Evolutionary conservation across 331 rosid genomes (phyloP).

Genomic region (Acacia pycnantha): DNA sequence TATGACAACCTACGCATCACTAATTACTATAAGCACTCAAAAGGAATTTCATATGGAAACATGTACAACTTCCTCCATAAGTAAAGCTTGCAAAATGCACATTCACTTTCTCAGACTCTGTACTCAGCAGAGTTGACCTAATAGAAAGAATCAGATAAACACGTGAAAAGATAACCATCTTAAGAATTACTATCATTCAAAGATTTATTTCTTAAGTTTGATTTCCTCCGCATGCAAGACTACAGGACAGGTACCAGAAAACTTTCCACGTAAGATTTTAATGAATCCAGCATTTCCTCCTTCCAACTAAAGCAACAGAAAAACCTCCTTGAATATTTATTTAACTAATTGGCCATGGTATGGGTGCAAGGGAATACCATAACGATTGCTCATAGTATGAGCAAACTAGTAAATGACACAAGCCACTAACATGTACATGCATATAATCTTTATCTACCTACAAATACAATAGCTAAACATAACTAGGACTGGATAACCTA

Average conservation of each 20-base stretch:
- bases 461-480: background rate
- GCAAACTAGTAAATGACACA: background rate
- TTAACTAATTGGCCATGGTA: background rate
- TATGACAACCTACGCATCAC: slow-evolving; percentile 91
- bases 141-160: background rate
- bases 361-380: background rate
- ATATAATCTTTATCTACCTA: background rate
- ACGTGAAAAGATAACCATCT: slow-evolving; percentile 13
- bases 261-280: background rate
- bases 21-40: slow-evolving; percentile 68
- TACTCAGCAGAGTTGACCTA: background rate
- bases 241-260: background rate
- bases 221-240: background rate
- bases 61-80: slow-evolving; percentile 27
- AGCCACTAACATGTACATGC: background rate
- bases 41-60: slow-evolving; percentile 48
- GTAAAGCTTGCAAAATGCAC: slow-evolving; percentile 30
- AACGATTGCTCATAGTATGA: background rate
- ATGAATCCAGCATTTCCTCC: background rate
- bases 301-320: slow-evolving; percentile 5
- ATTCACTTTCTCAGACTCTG: slow-evolving; percentile 10
- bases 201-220: background rate
- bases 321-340: background rate
- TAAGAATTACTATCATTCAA: slow-evolving; percentile 7
- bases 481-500: background rate